Conservation (phyloP, 2,329 filamentous ascomycete species). For the Trichocomaceae sp. region DNA sequence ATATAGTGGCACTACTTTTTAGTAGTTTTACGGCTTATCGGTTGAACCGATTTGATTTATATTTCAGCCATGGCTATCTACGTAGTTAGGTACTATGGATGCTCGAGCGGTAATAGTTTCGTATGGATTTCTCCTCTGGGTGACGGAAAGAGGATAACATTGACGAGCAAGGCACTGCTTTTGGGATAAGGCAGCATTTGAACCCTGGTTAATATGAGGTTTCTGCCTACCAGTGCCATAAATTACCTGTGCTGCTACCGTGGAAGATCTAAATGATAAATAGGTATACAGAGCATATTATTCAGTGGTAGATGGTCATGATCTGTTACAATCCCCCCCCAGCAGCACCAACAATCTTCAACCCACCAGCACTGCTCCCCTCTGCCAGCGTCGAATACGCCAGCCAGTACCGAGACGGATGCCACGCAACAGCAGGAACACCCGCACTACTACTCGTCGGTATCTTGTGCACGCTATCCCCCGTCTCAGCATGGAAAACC, state of each 20-base stretch:
- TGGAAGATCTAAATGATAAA: neutral
- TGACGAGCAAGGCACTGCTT: neutral
- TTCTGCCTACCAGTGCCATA: neutral
- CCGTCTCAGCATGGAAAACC: conserved; percentile 46
- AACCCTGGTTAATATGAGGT: neutral
- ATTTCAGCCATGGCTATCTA: neutral
- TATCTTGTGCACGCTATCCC: conserved; percentile 43
- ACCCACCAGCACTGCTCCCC: conserved; percentile 34
- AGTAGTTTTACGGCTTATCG: neutral
- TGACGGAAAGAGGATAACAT: too few species aligned
- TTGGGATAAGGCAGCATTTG: neutral
- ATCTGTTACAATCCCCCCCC: conserved; percentile 33
- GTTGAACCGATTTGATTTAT: neutral
- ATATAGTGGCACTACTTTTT: too few species aligned
- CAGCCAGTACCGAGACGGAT: conserved; percentile 45
- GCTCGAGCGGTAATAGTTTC: neutral
- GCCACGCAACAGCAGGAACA: conserved; percentile 45
- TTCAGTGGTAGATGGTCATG: too few species aligned
- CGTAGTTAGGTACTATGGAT: too few species aligned
- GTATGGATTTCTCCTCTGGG: neutral
- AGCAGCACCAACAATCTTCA: conserved; percentile 45
- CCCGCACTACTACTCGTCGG: conserved; percentile 35
- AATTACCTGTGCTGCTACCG: neutral
- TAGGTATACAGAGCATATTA: too few species aligned
- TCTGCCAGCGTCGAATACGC: conserved; percentile 43